phyloP scores from a whole-genome alignment of 2,329 filamentous ascomycete species.

The Curvularia spicifera region DNA sequence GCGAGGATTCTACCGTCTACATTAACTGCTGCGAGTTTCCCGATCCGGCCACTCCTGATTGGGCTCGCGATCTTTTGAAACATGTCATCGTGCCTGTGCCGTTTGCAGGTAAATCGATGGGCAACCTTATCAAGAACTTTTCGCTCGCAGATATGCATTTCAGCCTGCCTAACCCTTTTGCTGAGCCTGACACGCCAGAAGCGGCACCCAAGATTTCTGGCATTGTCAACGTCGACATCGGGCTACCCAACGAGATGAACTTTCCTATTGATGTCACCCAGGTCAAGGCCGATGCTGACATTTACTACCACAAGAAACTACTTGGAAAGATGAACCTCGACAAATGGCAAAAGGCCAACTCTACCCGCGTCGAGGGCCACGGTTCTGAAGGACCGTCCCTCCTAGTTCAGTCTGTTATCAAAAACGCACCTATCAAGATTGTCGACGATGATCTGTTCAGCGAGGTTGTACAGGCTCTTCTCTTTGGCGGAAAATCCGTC shows the following conservation, averaged over 20 bases:
- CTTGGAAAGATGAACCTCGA: slow-evolving; percentile 80
- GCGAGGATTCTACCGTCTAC: slow-evolving; percentile 78
- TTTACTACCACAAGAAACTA: slow-evolving; percentile 78
- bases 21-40: slow-evolving; percentile 78
- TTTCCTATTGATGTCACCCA: slow-evolving; percentile 79
- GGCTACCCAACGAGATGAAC: slow-evolving; percentile 83
- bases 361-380: slow-evolving; percentile 68
- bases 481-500: slow-evolving; percentile 76
- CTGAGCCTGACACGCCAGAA: slow-evolving; percentile 74
- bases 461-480: slow-evolving; percentile 77
- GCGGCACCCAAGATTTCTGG: slow-evolving; percentile 82
- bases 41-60: slow-evolving; percentile 72
- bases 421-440: slow-evolving; percentile 81
- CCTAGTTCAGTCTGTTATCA: slow-evolving; percentile 75
- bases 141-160: slow-evolving; percentile 86
- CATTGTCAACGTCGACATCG: slow-evolving; percentile 78
- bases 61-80: slow-evolving; percentile 80
- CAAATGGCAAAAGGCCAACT: slow-evolving; percentile 85
- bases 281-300: slow-evolving; percentile 78
- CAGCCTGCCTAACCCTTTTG: slow-evolving; percentile 78
- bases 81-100: slow-evolving; percentile 84
- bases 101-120: slow-evolving; percentile 81
- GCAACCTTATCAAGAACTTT: slow-evolving; percentile 85
- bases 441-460: slow-evolving; percentile 80
- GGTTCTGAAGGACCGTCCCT: slow-evolving; percentile 67